phyloP scores from a whole-genome alignment of 441 rosid species.

The Biscutella auriculata region DNA sequence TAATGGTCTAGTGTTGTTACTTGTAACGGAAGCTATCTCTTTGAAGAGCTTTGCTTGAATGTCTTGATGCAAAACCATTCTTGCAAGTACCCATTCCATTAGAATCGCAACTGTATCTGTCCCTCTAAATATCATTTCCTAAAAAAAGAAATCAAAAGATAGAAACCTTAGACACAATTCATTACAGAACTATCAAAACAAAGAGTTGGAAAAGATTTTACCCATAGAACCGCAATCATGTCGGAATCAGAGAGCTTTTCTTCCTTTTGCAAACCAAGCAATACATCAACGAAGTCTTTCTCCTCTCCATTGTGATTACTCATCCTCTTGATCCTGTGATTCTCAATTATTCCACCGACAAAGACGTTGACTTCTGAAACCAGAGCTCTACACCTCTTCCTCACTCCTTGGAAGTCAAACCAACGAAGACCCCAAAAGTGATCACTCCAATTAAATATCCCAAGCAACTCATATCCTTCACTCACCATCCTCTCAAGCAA shows the following conservation, averaged over 20 bases:
- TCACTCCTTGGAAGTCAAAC: constrained; percentile 68
- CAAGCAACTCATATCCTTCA: constrained; percentile 64
- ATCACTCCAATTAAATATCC: constrained; percentile 73
- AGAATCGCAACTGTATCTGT: constrained; percentile 74
- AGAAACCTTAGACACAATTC: neutral
- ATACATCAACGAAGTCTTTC: constrained; percentile 52
- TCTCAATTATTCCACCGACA: constrained; percentile 44
- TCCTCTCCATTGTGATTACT: neutral
- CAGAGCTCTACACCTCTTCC: constrained; percentile 47
- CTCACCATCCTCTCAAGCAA: constrained; percentile 54
- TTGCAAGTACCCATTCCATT: constrained; percentile 71
- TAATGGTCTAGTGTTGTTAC: constrained; percentile 19
- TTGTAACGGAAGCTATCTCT: constrained; percentile 32
- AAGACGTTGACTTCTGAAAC: constrained; percentile 39
- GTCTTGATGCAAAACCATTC: constrained; percentile 57
- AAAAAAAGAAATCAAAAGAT: neutral
- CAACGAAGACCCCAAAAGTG: constrained; percentile 53
- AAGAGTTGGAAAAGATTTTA: constrained; percentile 11
- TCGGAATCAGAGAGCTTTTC: constrained; percentile 47
- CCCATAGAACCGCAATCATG: constrained; percentile 78
- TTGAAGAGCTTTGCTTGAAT: constrained; percentile 43
- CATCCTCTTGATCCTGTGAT: constrained; percentile 30
- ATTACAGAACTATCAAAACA: neutral
- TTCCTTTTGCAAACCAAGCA: constrained; percentile 53
- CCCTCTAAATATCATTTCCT: constrained; percentile 87